Conservation (phyloP, 1,139 yeast genomes). For the Ogataea hybrid region DNA sequence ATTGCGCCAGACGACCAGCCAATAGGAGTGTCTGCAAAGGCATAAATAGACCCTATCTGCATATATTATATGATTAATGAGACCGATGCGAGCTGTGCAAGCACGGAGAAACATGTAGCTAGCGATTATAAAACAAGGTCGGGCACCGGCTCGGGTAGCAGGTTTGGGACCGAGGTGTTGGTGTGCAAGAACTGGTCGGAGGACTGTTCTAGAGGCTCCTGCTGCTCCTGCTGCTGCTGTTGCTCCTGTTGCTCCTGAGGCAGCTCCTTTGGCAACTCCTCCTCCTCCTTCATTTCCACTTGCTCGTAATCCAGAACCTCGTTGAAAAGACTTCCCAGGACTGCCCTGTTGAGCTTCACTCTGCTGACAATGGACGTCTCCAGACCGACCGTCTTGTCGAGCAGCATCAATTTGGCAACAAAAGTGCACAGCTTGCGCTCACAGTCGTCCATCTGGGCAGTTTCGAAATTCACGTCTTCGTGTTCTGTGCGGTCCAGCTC, state of each 20-base stretch:
- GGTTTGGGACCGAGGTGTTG: constrained; percentile 6
- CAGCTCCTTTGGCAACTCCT: background rate
- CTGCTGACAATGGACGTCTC: constrained; percentile 37
- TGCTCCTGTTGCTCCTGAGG: background rate
- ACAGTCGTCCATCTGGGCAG: constrained; percentile 31
- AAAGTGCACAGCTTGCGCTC: constrained; percentile 52
- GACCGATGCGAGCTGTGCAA: constrained; percentile 1
- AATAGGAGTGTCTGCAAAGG: constrained; percentile 27
- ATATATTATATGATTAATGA: constrained; percentile 9
- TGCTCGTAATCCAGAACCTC: constrained; percentile 13
- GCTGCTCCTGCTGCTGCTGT: background rate
- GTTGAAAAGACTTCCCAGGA: constrained; percentile 42
- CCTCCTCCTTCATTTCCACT: constrained; percentile 2
- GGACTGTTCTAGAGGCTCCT: background rate
- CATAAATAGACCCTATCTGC: constrained; percentile 12
- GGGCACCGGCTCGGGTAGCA: constrained; percentile 10
- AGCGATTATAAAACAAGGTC: constrained; percentile 5
- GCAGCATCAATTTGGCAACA: constrained; percentile 47
- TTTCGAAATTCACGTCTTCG: constrained; percentile 56
- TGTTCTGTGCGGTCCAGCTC: constrained; percentile 53
- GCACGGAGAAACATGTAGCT: background rate
- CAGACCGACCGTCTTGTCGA: constrained; percentile 42
- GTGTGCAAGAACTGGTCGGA: constrained; percentile 6
- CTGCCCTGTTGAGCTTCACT: constrained; percentile 44
- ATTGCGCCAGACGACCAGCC: constrained; percentile 33